These are phyloP conservation scores for Henckelia pumila DNA, from an alignment of 257 asterid genomes.

Conservation along the genomic window DNA sequence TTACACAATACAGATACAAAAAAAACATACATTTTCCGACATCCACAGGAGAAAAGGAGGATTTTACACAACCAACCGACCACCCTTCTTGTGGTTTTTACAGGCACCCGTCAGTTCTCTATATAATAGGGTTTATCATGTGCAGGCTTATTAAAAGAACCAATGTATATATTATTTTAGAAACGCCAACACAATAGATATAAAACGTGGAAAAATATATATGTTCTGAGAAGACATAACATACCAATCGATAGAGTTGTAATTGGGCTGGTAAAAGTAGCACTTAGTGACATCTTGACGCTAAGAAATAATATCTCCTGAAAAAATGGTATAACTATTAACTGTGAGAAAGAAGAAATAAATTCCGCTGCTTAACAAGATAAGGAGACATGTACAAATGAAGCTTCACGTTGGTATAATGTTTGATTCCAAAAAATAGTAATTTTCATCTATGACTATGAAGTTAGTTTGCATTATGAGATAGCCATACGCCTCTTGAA, in stretches of 20 bases:
- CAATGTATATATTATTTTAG: neutral
- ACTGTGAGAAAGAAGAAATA: conserved; percentile 11
- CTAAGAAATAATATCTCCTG: conserved; percentile 24
- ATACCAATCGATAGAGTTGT: conserved; percentile 35
- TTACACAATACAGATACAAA: no score
- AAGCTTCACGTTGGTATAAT: neutral
- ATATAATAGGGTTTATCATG: neutral
- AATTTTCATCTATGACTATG: neutral
- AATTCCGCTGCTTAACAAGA: neutral
- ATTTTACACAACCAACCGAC: neutral
- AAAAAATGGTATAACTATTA: conserved; percentile 1
- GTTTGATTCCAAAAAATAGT: neutral
- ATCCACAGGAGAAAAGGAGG: no score
- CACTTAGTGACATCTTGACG: conserved; percentile 37
- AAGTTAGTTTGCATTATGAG: neutral
- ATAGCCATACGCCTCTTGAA: neutral
- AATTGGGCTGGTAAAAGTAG: conserved; percentile 35
- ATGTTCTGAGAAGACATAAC: conserved; percentile 13
- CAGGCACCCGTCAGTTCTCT: neutral
- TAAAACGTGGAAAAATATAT: neutral
- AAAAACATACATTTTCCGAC: no score
- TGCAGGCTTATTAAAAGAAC: neutral
- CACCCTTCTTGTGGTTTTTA: neutral
- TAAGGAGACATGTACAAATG: neutral
- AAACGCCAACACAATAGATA: neutral